A percentile compares a stretch with the other conserved stretches of the same genome.
These are phyloP conservation scores for Coffea humblotiana DNA, from an alignment of 305 asterid species.

Conservation along the genomic window DNA sequence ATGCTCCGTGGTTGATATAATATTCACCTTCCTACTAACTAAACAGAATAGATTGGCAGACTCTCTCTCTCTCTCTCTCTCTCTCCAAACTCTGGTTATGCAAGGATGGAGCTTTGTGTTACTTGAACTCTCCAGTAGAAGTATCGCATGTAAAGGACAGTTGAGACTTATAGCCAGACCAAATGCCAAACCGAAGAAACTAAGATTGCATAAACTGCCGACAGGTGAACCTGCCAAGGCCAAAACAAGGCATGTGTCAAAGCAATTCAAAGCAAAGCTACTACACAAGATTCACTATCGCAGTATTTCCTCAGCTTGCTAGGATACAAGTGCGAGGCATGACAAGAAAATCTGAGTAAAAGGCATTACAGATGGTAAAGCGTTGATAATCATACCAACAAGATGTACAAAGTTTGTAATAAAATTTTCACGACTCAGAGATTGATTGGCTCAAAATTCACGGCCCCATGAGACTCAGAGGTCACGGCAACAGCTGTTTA, in stretches of 20 bases:
- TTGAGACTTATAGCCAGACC: constrained; percentile 57
- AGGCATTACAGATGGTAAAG: too few relatives aligned
- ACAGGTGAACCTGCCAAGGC: constrained; percentile 54
- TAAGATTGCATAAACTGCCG: constrained; percentile 59
- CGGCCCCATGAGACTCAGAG: neutral
- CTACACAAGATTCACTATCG: neutral
- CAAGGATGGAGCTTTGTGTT: constrained; percentile 38
- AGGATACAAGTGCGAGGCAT: too few relatives aligned
- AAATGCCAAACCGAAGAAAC: constrained; percentile 63
- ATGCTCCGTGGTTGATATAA: neutral
- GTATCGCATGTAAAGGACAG: constrained; percentile 39
- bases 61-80: neutral
- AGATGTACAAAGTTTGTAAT: too few relatives aligned
- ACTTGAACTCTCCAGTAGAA: constrained; percentile 46
- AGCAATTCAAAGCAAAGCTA: neutral
- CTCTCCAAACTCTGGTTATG: constrained; percentile 29
- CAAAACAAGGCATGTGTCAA: neutral
- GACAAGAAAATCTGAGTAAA: too few relatives aligned
- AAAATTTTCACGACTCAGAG: neutral
- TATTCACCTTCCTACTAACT: neutral
- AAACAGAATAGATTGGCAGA: neutral
- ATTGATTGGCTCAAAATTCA: neutral
- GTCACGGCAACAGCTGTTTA: neutral
- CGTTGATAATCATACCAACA: too few relatives aligned
- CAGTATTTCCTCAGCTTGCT: too few relatives aligned